phyloP scores from a whole-genome alignment of 2,329 filamentous ascomycete genomes.

The Fusarium protoensiforme region DNA sequence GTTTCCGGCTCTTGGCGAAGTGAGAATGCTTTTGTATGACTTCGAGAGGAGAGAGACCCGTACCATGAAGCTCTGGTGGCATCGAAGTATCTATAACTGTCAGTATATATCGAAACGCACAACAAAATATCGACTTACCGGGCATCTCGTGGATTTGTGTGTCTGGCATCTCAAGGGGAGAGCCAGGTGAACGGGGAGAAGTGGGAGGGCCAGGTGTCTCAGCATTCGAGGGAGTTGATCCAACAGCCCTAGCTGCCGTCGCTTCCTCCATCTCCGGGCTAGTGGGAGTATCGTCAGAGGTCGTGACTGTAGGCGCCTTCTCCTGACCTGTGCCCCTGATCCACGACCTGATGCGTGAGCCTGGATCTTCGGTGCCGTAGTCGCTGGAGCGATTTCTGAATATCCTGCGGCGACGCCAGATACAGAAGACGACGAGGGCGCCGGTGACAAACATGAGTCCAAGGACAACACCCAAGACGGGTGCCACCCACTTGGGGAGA shows the following conservation, averaged over 20 bases:
- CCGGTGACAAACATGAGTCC: conserved; percentile 67
- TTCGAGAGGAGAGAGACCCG: conserved; percentile 52
- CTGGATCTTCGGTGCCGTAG: conserved; percentile 57
- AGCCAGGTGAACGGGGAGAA: conserved; percentile 20
- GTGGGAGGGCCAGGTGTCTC: conserved; percentile 18
- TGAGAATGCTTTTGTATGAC: conserved; percentile 51
- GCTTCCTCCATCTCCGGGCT: conserved; percentile 55
- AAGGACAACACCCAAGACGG: conserved; percentile 71
- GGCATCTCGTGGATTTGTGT: conserved; percentile 59
- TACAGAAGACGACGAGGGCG: conserved; percentile 60
- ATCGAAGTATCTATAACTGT: conserved; percentile 54
- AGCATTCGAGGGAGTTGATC: conserved; percentile 22
- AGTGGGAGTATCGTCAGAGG: conserved; percentile 53
- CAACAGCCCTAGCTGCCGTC: conserved; percentile 30
- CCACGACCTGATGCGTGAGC: conserved; percentile 63
- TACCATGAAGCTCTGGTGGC: conserved; percentile 58
- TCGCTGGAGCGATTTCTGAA: conserved; percentile 52
- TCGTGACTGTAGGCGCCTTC: conserved; percentile 59
- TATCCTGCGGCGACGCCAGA: conserved; percentile 63
- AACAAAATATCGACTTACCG: conserved; percentile 49
- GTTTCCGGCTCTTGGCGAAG: conserved; percentile 28
- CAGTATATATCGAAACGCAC: neutral
- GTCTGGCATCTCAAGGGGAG: conserved; percentile 53
- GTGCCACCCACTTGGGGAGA: conserved; percentile 68
- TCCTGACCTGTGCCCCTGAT: conserved; percentile 56